Evolutionary conservation across 345 rosid species (phyloP), one percentile per base, ranked within the genome.

Genomic region (Ailanthus altissimus): DNA sequence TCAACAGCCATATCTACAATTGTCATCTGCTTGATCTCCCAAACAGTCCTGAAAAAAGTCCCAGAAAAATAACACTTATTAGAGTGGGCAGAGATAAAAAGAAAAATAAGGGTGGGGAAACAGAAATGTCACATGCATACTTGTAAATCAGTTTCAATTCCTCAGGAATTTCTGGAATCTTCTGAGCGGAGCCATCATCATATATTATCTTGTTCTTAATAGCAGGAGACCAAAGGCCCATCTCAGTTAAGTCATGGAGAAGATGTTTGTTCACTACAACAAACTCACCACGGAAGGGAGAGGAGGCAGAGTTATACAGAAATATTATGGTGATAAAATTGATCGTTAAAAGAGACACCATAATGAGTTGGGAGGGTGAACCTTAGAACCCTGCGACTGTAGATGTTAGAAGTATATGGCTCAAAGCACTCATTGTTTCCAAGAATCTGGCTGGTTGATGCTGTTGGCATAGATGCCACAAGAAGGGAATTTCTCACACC

Each of bases 251-350:
- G 83, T 95, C 97, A 65, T 93, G 90, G 77, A 95, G 98, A 83
- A 95, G 97, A 88, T 95, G 99, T 73, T 95, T 93, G 88, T 95
- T 95, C 83, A 93, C 99, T 28, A 90, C 98, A 60, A 94, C 97
- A 76, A 94, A 94, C 77, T 94, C 98, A 73, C 97, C 98, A 18
- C 98, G 92, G 84, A 42, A 82, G 67, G 69, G n/a, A 67, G 57
- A 61, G 40, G 32, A 46, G n/a, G 0, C 6, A 4, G 25, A 13
- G 67, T 79, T 40, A 72, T 72, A 62, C 16, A 32, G 25, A 2
- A 53, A 54, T 32, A 69, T 23, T 32, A 32, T 32, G 1, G 3
- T 32, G 38, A 45, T 2, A 32, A 51, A 82, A 70, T 2, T 9
- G 23, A 23, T 32, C 18, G 13, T 45, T 18, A 61, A n/a, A 67